Evolutionary conservation across 805 yeast genomes (phyloP).

Genomic region (Komagataella kurtzmanii): DNA sequence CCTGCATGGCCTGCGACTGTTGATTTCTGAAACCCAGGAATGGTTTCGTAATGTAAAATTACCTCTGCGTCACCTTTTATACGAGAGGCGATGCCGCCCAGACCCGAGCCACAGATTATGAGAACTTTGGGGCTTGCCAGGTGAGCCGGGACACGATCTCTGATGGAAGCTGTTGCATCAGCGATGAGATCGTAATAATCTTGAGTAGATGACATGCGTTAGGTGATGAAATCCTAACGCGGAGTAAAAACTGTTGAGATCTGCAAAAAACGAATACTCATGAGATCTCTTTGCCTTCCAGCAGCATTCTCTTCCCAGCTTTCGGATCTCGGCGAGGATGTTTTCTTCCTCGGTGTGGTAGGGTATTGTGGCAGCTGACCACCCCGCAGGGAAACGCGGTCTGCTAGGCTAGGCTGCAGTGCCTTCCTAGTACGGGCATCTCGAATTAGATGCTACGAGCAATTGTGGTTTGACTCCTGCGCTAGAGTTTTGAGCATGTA

Average conservation of each 20-base stretch:
- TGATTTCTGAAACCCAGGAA: slow-evolving; percentile 72
- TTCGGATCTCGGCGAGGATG: neutral
- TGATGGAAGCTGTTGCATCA: slow-evolving; percentile 1
- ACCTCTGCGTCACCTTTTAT: slow-evolving; percentile 24
- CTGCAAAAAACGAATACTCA: neutral
- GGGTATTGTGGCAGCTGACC: neutral
- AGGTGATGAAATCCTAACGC: neutral
- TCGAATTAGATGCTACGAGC: neutral
- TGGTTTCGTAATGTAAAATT: slow-evolving; percentile 45
- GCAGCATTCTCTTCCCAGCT: neutral
- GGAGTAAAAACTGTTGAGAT: neutral
- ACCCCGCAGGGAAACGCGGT: neutral
- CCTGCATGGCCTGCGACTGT: slow-evolving; percentile 93
- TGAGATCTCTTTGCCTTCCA: neutral
- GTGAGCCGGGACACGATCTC: neutral
- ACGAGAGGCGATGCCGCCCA: slow-evolving; percentile 68
- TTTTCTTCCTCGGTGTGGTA: neutral
- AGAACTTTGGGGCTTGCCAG: slow-evolving; percentile 41
- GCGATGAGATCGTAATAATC: slow-evolving; percentile 1
- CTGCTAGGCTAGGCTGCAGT: neutral
- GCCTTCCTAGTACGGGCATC: neutral
- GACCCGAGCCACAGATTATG: slow-evolving; percentile 90
- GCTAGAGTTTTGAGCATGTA: neutral
- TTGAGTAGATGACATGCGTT: neutral
- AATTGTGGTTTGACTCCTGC: neutral